phyloP scores from a whole-genome alignment of 169 alveolate species.

The Plasmodium gonderi region DNA sequence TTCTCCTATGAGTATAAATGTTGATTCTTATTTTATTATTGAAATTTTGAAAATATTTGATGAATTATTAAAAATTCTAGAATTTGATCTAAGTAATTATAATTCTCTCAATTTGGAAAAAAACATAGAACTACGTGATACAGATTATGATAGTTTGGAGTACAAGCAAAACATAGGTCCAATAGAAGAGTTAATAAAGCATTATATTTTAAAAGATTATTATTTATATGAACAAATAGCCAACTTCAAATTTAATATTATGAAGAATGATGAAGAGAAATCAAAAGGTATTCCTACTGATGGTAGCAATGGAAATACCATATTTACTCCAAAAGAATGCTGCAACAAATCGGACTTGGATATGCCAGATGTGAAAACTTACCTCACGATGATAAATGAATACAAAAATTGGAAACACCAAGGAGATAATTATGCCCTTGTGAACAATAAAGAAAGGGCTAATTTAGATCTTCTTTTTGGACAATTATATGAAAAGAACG shows the following conservation, averaged over 20 bases:
- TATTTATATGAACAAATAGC: slow-evolving; percentile 67
- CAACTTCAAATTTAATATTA: slow-evolving; percentile 29
- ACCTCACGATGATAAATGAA: slow-evolving; percentile 21
- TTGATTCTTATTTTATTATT: slow-evolving; percentile 74
- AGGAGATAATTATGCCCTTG: not conserved
- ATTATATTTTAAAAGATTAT: slow-evolving; percentile 53
- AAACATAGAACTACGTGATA: slow-evolving; percentile 56
- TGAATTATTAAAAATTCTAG: slow-evolving; percentile 60
- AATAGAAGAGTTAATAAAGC: slow-evolving; percentile 40
- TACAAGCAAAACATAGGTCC: slow-evolving; percentile 71
- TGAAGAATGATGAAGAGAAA: not conserved
- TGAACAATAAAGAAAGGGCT: not conserved
- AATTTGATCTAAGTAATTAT: slow-evolving; percentile 54
- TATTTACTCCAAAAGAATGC: not conserved
- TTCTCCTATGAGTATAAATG: slow-evolving; percentile 64
- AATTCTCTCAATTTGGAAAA: slow-evolving; percentile 73
- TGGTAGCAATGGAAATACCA: not conserved
- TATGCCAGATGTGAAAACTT: not conserved
- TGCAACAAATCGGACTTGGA: slow-evolving; percentile 2
- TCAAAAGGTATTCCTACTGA: no score
- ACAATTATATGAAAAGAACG: no score
- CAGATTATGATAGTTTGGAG: slow-evolving; percentile 62
- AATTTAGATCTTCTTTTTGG: not conserved
- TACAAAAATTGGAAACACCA: slow-evolving; percentile 10
- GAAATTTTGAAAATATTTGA: slow-evolving; percentile 64